phyloP scores from a whole-genome alignment of 345 rosid species.

The Combretum micranthum region DNA sequence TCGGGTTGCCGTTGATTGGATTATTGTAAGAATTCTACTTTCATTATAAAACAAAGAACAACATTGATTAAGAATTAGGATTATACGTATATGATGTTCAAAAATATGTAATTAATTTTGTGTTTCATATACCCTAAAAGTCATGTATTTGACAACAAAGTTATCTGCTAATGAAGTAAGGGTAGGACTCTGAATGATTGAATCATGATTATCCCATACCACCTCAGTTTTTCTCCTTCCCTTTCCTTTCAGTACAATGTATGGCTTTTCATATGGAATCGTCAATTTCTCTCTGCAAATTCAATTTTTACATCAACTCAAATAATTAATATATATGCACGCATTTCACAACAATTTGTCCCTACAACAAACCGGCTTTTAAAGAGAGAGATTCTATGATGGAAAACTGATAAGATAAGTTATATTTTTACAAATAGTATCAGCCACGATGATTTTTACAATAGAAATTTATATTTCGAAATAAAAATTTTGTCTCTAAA shows the following conservation, averaged over 20 bases:
- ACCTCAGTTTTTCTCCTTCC: constrained; percentile 43
- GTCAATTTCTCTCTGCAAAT: constrained; percentile 58
- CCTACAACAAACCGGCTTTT: too few species aligned
- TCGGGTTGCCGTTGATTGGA: constrained; percentile 30
- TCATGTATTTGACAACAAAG: constrained; percentile 42
- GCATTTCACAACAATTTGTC: too few species aligned
- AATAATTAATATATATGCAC: background rate
- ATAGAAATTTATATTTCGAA: too few species aligned
- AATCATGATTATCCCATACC: constrained; percentile 57
- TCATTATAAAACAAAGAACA: background rate
- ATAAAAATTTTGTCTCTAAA: too few species aligned
- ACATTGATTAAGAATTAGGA: background rate
- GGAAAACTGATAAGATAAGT: too few species aligned
- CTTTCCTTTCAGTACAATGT: constrained; percentile 48
- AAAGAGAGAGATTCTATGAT: too few species aligned
- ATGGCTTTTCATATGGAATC: constrained; percentile 61
- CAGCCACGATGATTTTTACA: too few species aligned
- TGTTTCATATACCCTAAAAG: constrained; percentile 30
- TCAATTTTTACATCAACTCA: background rate
- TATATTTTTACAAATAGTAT: too few species aligned
- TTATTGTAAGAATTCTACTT: constrained; percentile 60
- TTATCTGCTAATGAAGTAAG: constrained; percentile 57
- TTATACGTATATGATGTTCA: background rate
- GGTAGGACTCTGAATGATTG: constrained; percentile 46
- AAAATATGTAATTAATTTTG: background rate